Conservation (phyloP, 2,329 filamentous ascomycete species). For the Ophiostoma fasciatum region DNA sequence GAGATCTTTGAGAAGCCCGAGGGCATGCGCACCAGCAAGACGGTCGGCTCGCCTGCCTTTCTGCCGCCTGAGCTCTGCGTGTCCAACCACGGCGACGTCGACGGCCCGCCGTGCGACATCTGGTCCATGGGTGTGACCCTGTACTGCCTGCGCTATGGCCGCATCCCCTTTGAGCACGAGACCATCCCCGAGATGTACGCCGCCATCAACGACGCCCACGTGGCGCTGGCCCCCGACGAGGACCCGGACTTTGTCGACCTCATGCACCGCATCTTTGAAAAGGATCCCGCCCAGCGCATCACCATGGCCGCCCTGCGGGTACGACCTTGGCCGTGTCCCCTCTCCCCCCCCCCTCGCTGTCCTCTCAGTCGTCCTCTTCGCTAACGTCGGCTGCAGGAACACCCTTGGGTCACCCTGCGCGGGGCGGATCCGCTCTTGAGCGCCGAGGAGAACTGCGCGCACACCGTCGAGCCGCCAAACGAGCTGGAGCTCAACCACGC, state of each 20-base stretch:
- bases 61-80: conserved; percentile 86
- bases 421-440: conserved; percentile 67
- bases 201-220: conserved; percentile 60
- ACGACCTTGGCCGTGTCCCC: conserved; percentile 20
- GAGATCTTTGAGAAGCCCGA: conserved; percentile 87
- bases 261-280: conserved; percentile 61
- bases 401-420: conserved; percentile 80
- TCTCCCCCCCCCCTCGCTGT: not conserved
- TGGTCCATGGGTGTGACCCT: conserved; percentile 98
- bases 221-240: conserved; percentile 46
- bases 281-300: conserved; percentile 71
- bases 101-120: conserved; percentile 80
- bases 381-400: conserved; percentile 40
- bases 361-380: conserved; percentile 10
- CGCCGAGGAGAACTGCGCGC: conserved; percentile 70
- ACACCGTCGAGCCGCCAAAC: conserved; percentile 69
- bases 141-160: conserved; percentile 81
- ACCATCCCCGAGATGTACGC: conserved; percentile 80
- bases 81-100: conserved; percentile 71
- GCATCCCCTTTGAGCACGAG: conserved; percentile 68
- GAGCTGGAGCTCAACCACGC: conserved; percentile 82
- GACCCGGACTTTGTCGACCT: conserved; percentile 60
- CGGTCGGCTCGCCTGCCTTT: conserved; percentile 88
- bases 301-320: conserved; percentile 71
- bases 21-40: conserved; percentile 84